phyloP scores from a whole-genome alignment of 75 land plant genomes.

The Isoetes taiwanensis region DNA sequence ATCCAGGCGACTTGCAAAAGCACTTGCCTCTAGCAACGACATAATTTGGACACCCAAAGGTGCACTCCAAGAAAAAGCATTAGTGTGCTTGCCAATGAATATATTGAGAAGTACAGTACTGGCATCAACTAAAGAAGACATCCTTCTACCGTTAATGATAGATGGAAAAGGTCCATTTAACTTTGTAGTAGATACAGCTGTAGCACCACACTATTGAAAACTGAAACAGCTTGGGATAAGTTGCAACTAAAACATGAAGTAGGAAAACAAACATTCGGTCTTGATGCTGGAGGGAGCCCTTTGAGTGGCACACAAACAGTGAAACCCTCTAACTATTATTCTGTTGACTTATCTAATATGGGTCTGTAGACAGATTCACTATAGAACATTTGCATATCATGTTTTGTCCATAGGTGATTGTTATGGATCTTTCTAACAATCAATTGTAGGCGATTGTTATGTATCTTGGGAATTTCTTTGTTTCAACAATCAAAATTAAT shows the following conservation, averaged over 20 bases:
- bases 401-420: conserved; percentile 8
- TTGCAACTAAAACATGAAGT: conserved; percentile 1
- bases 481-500: conserved; percentile 6
- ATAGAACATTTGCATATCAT: too few relatives aligned
- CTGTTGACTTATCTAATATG: too few relatives aligned
- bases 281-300: too few relatives aligned
- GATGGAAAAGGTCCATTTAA: conserved; percentile 11
- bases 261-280: too few relatives aligned
- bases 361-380: too few relatives aligned
- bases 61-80: not conserved
- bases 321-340: too few relatives aligned
- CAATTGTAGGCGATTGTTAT: not conserved
- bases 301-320: too few relatives aligned
- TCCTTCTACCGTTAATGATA: conserved; percentile 9
- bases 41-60: too few relatives aligned
- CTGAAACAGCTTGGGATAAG: conserved; percentile 7
- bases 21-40: too few relatives aligned
- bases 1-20: conserved; percentile 3
- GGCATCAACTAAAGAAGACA: conserved; percentile 12
- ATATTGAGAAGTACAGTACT: conserved; percentile 11
- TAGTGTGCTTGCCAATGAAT: conserved; percentile 2
- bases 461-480: conserved; percentile 9
- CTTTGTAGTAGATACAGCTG: conserved; percentile 15
- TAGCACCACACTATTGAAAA: conserved; percentile 12
- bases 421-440: conserved; percentile 11